A percentile compares a stretch with the other conserved stretches of the same genome.
These are phyloP conservation scores for Heterobasidion annosum DNA, from an alignment of 1,284 basidiomycete genomes.

Conservation along the genomic window DNA sequence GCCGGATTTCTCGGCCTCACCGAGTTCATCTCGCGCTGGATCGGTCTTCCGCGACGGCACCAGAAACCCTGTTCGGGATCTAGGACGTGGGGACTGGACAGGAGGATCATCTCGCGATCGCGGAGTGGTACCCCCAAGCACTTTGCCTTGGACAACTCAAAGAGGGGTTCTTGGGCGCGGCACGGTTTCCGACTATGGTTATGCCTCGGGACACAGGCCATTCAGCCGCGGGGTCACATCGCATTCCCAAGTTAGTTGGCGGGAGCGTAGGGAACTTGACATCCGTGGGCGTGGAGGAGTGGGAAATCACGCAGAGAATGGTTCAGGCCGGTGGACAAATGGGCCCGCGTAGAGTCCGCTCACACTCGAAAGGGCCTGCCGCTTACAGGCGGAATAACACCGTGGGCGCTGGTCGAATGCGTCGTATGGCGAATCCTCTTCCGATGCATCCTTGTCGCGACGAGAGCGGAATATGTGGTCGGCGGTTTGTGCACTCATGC, in stretches of 20 bases:
- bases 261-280: background rate
- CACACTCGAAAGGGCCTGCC: slow-evolving; percentile 1
- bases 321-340: background rate
- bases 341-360: slow-evolving; percentile 7
- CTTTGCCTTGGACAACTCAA: background rate
- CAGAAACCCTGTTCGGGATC: background rate
- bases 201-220: background rate
- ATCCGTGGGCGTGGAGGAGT: background rate
- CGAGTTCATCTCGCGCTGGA: slow-evolving; percentile 3
- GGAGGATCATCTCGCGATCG: background rate
- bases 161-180: background rate
- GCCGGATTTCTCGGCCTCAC: slow-evolving; percentile 1
- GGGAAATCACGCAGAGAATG: background rate
- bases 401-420: too few relatives aligned
- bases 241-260: background rate
- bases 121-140: background rate
- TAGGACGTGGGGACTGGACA: background rate
- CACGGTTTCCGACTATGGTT: background rate
- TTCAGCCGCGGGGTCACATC: background rate
- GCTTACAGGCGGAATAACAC: too few relatives aligned
- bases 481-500: background rate
- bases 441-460: background rate
- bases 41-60: background rate
- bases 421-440: too few relatives aligned
- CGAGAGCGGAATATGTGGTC: background rate